A percentile compares a stretch with the other conserved stretches of the same genome.
These are phyloP conservation scores for Aspergillus unguis DNA, from an alignment of 2,329 filamentous ascomycete genomes.

Conservation along the genomic window DNA sequence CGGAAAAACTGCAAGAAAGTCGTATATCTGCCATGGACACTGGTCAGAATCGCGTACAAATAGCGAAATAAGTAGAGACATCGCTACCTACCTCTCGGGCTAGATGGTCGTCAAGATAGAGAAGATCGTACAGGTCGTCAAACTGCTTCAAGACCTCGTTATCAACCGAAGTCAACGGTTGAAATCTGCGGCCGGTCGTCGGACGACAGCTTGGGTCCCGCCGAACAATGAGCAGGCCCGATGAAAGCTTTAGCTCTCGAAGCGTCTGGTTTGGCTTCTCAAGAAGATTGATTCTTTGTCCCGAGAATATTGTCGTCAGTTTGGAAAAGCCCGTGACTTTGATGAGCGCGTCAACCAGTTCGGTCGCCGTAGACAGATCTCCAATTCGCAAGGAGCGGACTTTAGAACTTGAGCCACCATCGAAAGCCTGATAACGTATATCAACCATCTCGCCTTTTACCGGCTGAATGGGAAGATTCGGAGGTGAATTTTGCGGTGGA, in stretches of 20 bases:
- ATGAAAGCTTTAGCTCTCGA: conserved; percentile 63
- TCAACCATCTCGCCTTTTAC: conserved; percentile 62
- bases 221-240: conserved; percentile 62
- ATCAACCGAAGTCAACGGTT: conserved; percentile 64
- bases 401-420: conserved; percentile 57
- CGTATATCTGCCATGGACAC: conserved; percentile 54
- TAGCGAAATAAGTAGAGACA: not conserved
- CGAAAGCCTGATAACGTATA: conserved; percentile 72
- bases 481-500: conserved; percentile 58
- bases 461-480: conserved; percentile 54
- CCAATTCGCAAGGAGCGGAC: conserved; percentile 65
- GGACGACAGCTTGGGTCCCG: conserved; percentile 54
- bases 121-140: conserved; percentile 74
- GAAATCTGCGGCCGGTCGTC: conserved; percentile 33
- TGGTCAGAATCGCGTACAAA: conserved; percentile 3
- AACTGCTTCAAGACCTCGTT: conserved; percentile 78
- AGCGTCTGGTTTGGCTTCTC: conserved; percentile 61
- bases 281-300: conserved; percentile 61
- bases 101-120: conserved; percentile 68
- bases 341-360: conserved; percentile 64
- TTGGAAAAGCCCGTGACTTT: conserved; percentile 72
- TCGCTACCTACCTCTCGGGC: conserved; percentile 59
- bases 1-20: conserved; percentile 68
- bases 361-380: conserved; percentile 65
- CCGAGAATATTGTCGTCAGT: conserved; percentile 69